Conservation (phyloP, 257 asterid species). For the Agastache rugosa region DNA sequence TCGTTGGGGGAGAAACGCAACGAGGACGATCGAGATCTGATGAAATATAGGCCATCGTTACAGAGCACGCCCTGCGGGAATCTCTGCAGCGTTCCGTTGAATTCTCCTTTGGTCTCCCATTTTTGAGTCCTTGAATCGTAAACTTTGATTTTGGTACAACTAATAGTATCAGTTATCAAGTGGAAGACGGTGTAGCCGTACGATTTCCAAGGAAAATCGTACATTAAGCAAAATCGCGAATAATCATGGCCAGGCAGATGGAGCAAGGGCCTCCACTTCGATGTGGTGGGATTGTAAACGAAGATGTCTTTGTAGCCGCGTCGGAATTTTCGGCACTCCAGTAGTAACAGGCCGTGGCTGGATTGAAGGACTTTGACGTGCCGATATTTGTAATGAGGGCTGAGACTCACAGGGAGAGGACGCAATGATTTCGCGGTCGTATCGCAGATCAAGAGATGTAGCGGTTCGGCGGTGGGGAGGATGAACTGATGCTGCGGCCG, state of each 20-base stretch:
- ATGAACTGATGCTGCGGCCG: constrained; percentile 6
- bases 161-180: too few relatives aligned
- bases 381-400: too few relatives aligned
- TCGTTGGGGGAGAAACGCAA: background rate
- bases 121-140: background rate
- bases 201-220: background rate
- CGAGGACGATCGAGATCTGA: background rate
- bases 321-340: background rate
- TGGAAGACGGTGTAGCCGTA: background rate
- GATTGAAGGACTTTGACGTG: too few relatives aligned
- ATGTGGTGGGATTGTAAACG: too few relatives aligned
- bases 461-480: background rate
- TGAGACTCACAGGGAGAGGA: too few relatives aligned
- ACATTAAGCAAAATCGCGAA: background rate
- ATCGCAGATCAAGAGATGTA: background rate
- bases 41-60: constrained; percentile 12
- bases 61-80: too few relatives aligned
- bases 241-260: too few relatives aligned
- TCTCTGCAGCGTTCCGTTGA: constrained; percentile 5
- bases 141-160: background rate
- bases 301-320: too few relatives aligned
- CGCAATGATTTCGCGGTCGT: background rate
- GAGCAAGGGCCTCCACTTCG: too few relatives aligned
- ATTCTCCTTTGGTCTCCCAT: background rate
- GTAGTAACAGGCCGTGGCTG: background rate